Conservation (phyloP, 1,139 yeast genomes). For the Pichia sp. region DNA sequence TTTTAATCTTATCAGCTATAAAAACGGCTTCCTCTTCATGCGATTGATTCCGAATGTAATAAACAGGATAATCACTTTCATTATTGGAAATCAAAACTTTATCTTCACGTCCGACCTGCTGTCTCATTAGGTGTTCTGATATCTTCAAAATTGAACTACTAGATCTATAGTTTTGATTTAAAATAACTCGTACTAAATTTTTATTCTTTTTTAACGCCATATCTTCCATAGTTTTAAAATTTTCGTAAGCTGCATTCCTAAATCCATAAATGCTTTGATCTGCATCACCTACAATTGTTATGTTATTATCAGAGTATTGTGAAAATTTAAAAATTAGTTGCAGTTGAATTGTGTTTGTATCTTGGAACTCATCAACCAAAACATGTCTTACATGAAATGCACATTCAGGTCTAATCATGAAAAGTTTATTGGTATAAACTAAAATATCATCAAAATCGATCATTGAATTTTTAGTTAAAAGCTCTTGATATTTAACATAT, state of each 20-base stretch:
- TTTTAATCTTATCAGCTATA: constrained; percentile 7
- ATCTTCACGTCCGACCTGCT: constrained; percentile 42
- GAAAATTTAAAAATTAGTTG: constrained; percentile 53
- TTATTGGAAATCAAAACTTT: constrained; percentile 46
- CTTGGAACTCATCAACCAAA: constrained; percentile 91
- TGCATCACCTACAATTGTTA: constrained; percentile 93
- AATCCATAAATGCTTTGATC: constrained; percentile 93
- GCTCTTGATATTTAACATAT: constrained; percentile 48
- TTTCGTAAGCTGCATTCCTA: constrained; percentile 68
- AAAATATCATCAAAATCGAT: constrained; percentile 89
- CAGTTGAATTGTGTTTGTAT: constrained; percentile 74
- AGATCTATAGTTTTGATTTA: constrained; percentile 77
- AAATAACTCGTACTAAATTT: constrained; percentile 28
- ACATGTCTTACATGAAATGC: constrained; percentile 58
- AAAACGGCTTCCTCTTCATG: constrained; percentile 7
- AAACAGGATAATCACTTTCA: constrained; percentile 39
- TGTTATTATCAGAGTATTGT: constrained; percentile 36
- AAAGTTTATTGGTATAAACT: constrained; percentile 44
- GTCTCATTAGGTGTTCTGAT: constrained; percentile 64
- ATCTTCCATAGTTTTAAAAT: constrained; percentile 54
- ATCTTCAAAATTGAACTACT: constrained; percentile 57
- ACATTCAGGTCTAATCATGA: constrained; percentile 41
- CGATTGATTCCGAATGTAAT: not conserved
- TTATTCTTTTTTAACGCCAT: constrained; percentile 35
- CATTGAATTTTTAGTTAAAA: constrained; percentile 36